Evolutionary conservation across 192 early-diverging fungal species (phyloP), one percentile per base, ranked within the genome.

Genomic region (Spinellus fusiger): DNA sequence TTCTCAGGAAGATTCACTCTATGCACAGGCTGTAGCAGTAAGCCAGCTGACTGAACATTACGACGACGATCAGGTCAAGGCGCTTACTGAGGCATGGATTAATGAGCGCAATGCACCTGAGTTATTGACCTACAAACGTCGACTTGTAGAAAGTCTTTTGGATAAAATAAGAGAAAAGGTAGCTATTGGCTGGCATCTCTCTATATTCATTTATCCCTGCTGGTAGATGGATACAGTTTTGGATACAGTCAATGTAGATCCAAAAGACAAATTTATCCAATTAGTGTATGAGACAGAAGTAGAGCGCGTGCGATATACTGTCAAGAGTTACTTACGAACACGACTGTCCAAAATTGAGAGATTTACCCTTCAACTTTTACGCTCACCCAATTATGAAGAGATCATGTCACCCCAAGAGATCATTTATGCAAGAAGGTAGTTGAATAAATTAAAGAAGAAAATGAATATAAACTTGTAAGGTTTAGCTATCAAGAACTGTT

Each of bases 71-170:
- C 40, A 44, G 40, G 40, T 44, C 40, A 44, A 2, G 13, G 40
- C 40, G 15, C 40, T 44, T 44, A 85, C 83, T 5, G 69, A 78
- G 33, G 73, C 67, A 13, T 89, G 88, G 88, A 76, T 86, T 31
- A 84, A 86, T 59, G 88, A 89, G 58, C 83, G 85, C 5, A 78
- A 73, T 37, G 78, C 84, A 9, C 86, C 88, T 8, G 86, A 86
- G 63, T 47, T 89, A 8, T 59, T 89, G 1, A 75, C 70, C 15
- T 88, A 81, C 47, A 59, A 79, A 50, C 54, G 50, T 15, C 59
- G 64, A 15, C 37, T 74, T 0, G 73, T 86, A 4, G 69, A 68
- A 5, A 64, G 73, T 20, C 70, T 88, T 9, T 66, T 78, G 25
- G 80, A 84, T 20, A 69, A 75, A 67, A 50, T 86, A 6, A 78